Base-by-base conservation (phyloP, 805 yeast species). In the Lachancea mirantina region DNA sequence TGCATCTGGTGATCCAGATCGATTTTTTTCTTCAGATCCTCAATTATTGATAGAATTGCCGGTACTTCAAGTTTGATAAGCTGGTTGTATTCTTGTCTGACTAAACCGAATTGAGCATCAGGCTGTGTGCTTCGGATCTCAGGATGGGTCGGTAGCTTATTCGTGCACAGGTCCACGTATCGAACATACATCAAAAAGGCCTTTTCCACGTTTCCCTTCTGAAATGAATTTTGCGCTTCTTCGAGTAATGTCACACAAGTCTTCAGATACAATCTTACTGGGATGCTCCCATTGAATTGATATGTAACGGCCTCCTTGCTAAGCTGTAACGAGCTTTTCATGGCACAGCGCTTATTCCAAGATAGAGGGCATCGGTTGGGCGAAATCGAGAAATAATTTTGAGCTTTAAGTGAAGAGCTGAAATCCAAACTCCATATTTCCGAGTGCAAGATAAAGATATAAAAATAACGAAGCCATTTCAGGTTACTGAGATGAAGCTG, bases 171-270 rank as follows among this genome's bases (percentile, higher is more conserved):
- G 28, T 79, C 83, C 14, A 78, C 67, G 43, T 73, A 77, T 35
- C 87, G 55, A 27, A 70, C 57, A 46, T 76, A 76, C 34, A 75
- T 55, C 19, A 74, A 53, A 45, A 70, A 79, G 0, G 84, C 73
- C 37, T 69, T 71, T 25, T 64, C 67, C 25, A 58, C 47, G 18
- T 68, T 61, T 10, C 62, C 59, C 26, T 65, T 71, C 14, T 54
- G 50, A 13, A 41, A 36, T 19, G 35, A 50, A 45, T 24, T 40
- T 45, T 74, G 57, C 50, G 78, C 50, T 59, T 64, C 41, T 58
- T 57, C 45, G 68, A 59, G 11, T 66, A 67, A 27, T 56, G 62
- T 32, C 70, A 75, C 29, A 35, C 61, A 55, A 30, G 78, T 68
- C 35, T 77, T 67, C 19, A 78, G 46, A 68, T 84, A 78, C 14